Percentiles rank a stretch among this genome's conserved stretches.
Conservation (phyloP, 2,329 filamentous ascomycete genomes). For the Epichloe gansuensis region DNA sequence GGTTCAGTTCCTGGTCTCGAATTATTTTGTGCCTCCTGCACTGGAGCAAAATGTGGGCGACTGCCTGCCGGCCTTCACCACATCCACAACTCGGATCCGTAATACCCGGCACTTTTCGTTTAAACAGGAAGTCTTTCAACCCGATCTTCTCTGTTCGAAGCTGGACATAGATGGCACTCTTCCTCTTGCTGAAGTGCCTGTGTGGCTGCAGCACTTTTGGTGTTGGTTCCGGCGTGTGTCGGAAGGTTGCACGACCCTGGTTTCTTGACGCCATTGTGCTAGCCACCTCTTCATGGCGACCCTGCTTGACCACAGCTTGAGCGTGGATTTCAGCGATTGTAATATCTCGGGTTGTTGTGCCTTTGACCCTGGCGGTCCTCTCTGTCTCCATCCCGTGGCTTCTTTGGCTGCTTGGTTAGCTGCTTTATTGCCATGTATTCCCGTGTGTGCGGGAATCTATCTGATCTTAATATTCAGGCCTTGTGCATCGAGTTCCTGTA, state of each 20-base stretch:
- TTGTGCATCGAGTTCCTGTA: conserved; percentile 1
- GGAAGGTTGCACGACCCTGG: not conserved
- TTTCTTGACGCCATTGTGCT: not conserved
- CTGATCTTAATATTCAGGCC: conserved; percentile 8
- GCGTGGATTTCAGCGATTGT: not conserved
- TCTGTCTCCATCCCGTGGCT: not conserved
- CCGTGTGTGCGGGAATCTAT: conserved; percentile 12
- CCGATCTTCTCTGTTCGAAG: not conserved
- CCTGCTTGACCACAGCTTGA: not conserved
- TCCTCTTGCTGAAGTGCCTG: not conserved
- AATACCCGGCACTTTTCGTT: too few species aligned
- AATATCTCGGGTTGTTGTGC: not conserved
- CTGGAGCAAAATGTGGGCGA: too few species aligned
- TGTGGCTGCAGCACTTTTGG: not conserved
- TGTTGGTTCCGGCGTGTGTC: not conserved
- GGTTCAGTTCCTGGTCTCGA: too few species aligned
- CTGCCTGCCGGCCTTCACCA: too few species aligned
- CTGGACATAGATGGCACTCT: not conserved
- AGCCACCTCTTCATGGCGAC: not conserved
- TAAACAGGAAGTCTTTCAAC: too few species aligned
- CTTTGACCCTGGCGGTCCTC: not conserved
- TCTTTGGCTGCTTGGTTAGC: conserved; percentile 16
- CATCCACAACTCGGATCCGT: too few species aligned
- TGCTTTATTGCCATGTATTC: conserved; percentile 11
- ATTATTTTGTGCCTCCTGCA: too few species aligned